Evolutionary conservation across 768 basidiomycete species (phyloP).

Genomic region (Arthromyces matolae): DNA sequence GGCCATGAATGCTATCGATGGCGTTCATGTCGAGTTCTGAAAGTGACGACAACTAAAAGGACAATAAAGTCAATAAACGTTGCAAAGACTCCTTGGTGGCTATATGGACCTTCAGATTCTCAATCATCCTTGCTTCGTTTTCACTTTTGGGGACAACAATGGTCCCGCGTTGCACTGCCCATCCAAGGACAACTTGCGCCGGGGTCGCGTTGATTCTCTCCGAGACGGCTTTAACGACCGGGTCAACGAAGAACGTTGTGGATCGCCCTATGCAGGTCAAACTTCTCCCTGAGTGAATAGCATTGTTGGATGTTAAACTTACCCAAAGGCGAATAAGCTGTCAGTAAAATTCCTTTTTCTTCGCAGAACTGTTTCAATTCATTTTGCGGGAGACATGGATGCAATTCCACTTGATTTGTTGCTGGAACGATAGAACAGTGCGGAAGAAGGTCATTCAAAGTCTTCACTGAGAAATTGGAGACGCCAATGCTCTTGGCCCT

Average conservation of each 20-base stretch:
- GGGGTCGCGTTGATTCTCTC: constrained; percentile 29
- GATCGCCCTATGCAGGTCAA: constrained; percentile 16
- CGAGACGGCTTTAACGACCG: constrained; percentile 29
- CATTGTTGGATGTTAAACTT: not conserved
- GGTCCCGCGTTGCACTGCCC: constrained; percentile 61
- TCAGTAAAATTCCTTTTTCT: constrained; percentile 43
- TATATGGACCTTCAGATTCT: constrained; percentile 39
- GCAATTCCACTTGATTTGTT: constrained; percentile 54
- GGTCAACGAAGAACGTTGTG: constrained; percentile 30
- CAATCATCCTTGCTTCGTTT: constrained; percentile 40
- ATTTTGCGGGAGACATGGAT: constrained; percentile 53
- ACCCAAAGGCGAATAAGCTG: constrained; percentile 49
- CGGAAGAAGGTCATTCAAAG: constrained; percentile 35
- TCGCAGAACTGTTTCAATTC: constrained; percentile 49
- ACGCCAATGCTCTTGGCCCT: constrained; percentile 51
- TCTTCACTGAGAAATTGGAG: constrained; percentile 55
- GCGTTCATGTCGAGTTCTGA: constrained; percentile 34
- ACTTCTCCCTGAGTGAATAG: not conserved
- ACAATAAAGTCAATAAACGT: constrained; percentile 11
- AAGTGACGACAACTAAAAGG: constrained; percentile 31
- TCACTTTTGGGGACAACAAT: constrained; percentile 63
- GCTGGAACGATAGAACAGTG: constrained; percentile 46
- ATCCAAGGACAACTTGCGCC: constrained; percentile 58
- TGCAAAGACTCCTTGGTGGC: not conserved
- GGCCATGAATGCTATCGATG: constrained; percentile 38